Evolutionary conservation across 1,139 yeast genomes (phyloP).

Genomic region (Candida sanyaensis): DNA sequence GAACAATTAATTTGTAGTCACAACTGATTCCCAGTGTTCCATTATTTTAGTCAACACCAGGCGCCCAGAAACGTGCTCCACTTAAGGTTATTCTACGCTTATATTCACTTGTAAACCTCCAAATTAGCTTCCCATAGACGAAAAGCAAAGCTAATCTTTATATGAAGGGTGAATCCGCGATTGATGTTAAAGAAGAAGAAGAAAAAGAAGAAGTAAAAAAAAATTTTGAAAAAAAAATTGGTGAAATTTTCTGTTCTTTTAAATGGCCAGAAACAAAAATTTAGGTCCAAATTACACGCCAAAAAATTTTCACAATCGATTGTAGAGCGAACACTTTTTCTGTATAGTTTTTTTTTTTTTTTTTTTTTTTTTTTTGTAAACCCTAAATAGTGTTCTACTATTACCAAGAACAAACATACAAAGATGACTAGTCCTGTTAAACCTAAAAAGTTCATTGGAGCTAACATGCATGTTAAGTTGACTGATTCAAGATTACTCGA

Average conservation of each 20-base stretch:
- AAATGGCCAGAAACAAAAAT: background rate
- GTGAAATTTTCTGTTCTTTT: conserved; percentile 1
- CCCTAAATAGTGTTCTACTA: background rate
- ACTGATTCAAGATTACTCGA: conserved; percentile 35
- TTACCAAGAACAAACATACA: background rate
- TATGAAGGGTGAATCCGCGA: conserved; percentile 46
- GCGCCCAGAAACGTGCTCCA: conserved; percentile 63
- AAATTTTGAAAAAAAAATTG: conserved; percentile 1
- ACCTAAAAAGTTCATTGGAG: conserved; percentile 36
- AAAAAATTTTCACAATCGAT: background rate
- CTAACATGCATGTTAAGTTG: conserved; percentile 29
- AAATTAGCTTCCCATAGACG: conserved; percentile 16
- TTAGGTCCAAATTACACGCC: background rate
- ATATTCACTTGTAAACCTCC: conserved; percentile 28
- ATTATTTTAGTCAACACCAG: conserved; percentile 48
- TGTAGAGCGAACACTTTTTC: background rate
- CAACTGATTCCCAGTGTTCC: conserved; percentile 61
- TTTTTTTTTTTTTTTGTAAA: background rate
- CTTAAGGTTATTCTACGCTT: conserved; percentile 46
- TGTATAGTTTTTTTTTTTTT: conserved; percentile 2
- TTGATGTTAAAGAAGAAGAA: conserved; percentile 37
- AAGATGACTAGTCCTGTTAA: conserved; percentile 2
- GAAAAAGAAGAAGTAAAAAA: conserved; percentile 4
- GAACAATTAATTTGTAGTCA: conserved; percentile 38
- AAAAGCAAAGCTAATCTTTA: conserved; percentile 23